Evolutionary conservation across 2,329 filamentous ascomycete genomes (phyloP).

Genomic region (Arthrobotrys entomopaga): DNA sequence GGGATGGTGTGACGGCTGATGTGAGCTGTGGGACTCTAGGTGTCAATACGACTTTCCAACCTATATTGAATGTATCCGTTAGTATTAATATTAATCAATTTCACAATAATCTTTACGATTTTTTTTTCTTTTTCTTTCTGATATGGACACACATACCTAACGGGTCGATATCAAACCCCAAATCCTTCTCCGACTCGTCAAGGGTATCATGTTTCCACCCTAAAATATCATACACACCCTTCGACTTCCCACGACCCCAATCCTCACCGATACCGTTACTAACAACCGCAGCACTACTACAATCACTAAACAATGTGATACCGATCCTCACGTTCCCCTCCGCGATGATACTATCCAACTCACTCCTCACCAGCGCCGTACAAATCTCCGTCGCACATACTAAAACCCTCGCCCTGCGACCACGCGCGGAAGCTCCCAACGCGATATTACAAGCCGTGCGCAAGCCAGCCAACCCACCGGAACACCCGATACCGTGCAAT

Average conservation of each 20-base stretch:
- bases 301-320: slow-evolving; percentile 75
- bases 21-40: slow-evolving; percentile 71
- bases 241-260: slow-evolving; percentile 34
- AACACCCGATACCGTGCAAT: slow-evolving; percentile 74
- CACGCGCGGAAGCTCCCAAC: slow-evolving; percentile 70
- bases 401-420: slow-evolving; percentile 71
- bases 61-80: slow-evolving; percentile 59
- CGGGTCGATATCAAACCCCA: slow-evolving; percentile 74
- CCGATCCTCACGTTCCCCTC: slow-evolving; percentile 73
- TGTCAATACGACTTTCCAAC: slow-evolving; percentile 75
- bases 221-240: slow-evolving; percentile 69
- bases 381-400: slow-evolving; percentile 73
- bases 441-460: slow-evolving; percentile 75
- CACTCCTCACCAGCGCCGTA: slow-evolving; percentile 72
- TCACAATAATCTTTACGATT: too few relatives aligned
- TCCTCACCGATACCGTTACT: slow-evolving; percentile 71
- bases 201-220: slow-evolving; percentile 74
- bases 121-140: too few relatives aligned
- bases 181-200: slow-evolving; percentile 70
- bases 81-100: too few relatives aligned
- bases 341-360: slow-evolving; percentile 72
- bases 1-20: slow-evolving; percentile 66
- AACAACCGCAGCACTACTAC: slow-evolving; percentile 73
- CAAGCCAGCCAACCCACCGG: slow-evolving; percentile 71
- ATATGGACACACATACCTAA: slow-evolving; percentile 63